These are phyloP conservation scores for Anthracocystis walkeri DNA, from an alignment of 1,284 basidiomycete species.

Conservation along the genomic window DNA sequence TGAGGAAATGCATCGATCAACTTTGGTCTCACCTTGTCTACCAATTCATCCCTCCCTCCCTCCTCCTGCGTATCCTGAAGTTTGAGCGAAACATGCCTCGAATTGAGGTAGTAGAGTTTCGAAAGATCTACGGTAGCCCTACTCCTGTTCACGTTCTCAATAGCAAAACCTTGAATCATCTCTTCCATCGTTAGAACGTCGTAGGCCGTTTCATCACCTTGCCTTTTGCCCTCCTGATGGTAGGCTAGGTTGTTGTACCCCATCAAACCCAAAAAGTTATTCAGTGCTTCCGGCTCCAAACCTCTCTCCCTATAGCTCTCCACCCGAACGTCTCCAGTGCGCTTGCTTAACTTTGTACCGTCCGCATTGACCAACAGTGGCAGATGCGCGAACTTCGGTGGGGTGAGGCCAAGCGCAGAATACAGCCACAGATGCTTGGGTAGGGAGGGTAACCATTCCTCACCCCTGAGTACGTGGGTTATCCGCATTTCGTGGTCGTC, in stretches of 20 bases:
- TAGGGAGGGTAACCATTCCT: conserved; percentile 98
- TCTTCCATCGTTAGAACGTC: conserved; percentile 61
- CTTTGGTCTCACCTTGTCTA: conserved; percentile 15
- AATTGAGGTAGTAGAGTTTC: conserved; percentile 64
- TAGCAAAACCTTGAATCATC: conserved; percentile 55
- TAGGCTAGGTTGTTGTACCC: conserved; percentile 78
- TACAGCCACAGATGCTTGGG: conserved; percentile 93
- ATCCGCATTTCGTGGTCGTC: conserved; percentile 97
- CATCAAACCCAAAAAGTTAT: conserved; percentile 92
- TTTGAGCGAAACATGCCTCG: conserved; percentile 55
- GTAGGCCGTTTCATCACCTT: conserved; percentile 15
- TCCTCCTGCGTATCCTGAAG: conserved; percentile 27
- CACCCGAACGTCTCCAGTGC: conserved; percentile 88
- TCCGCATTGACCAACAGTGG: conserved; percentile 90
- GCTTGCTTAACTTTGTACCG: conserved; percentile 93
- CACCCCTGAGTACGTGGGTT: conserved; percentile 92
- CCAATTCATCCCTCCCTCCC: conserved; percentile 29
- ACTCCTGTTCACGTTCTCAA: conserved; percentile 57
- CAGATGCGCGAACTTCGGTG: conserved; percentile 89
- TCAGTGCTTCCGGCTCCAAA: conserved; percentile 88
- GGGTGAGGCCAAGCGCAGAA: conserved; percentile 77
- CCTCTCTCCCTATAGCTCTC: conserved; percentile 85
- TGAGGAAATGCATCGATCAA: conserved; percentile 22
- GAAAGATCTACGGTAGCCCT: conserved; percentile 57
- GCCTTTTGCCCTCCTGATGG: conserved; percentile 14